Conservation (phyloP, 2,329 filamentous ascomycete genomes). For the Penicillium sp. region DNA sequence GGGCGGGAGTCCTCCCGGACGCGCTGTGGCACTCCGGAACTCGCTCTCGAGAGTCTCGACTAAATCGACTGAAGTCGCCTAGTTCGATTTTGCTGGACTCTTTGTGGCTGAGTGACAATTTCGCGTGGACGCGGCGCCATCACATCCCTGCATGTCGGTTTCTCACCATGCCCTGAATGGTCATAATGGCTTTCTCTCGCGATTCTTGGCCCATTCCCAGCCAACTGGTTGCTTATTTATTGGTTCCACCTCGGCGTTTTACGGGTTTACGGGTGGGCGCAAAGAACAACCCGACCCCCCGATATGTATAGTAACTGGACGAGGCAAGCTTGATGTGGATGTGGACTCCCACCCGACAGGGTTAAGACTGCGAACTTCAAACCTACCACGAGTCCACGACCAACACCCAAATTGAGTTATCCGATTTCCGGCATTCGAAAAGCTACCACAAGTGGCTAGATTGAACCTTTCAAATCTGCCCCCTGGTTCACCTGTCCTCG, state of each 20-base stretch:
- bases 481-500: slow-evolving; percentile 1
- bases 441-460: slow-evolving; percentile 2
- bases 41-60: not conserved
- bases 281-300: not conserved
- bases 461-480: not conserved
- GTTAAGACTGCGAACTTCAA: slow-evolving; percentile 3
- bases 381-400: not conserved
- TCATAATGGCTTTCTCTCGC: slow-evolving; percentile 5
- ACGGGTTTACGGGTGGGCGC: not conserved
- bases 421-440: slow-evolving; percentile 4
- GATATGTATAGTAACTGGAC: slow-evolving; percentile 4
- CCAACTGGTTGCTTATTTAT: slow-evolving; percentile 7
- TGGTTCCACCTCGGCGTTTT: slow-evolving; percentile 4
- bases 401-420: not conserved
- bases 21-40: slow-evolving; percentile 2
- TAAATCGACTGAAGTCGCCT: not conserved
- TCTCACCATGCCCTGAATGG: not conserved
- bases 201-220: not conserved
- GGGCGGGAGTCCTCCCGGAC: slow-evolving; percentile 1
- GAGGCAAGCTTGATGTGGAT: slow-evolving; percentile 2
- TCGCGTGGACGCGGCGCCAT: slow-evolving; percentile 1
- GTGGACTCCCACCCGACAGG: not conserved
- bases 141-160: slow-evolving; percentile 3
- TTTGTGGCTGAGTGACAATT: not conserved
- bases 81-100: not conserved